A percentile compares a stretch with the other conserved stretches of the same genome.
Conservation (phyloP, 2,329 filamentous ascomycete genomes). For the Phialocephala sp. region DNA sequence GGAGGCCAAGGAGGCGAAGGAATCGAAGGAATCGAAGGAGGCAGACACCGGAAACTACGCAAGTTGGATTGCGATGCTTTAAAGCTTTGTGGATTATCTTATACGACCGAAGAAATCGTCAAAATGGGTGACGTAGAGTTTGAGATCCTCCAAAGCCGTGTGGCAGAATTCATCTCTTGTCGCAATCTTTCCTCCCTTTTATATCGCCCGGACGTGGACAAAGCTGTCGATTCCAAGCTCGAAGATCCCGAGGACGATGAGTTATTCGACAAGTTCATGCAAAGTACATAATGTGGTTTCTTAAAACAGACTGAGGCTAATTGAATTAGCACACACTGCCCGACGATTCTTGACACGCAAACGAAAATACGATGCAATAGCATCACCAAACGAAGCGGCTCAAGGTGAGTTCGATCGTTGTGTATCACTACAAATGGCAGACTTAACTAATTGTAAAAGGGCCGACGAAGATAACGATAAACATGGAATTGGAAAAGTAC, state of each 20-base stretch:
- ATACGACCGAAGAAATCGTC: slow-evolving; percentile 20
- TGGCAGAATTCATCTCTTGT: slow-evolving; percentile 14
- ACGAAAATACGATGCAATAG: slow-evolving; percentile 18
- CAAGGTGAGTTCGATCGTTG: slow-evolving; percentile 13
- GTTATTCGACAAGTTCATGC: slow-evolving; percentile 11
- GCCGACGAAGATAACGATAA: slow-evolving; percentile 12
- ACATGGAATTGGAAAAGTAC: slow-evolving; percentile 12
- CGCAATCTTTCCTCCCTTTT: slow-evolving; percentile 22
- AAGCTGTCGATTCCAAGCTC: slow-evolving; percentile 21
- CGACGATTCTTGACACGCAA: slow-evolving; percentile 13
- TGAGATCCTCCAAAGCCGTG: slow-evolving; percentile 17
- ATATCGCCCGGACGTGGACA: slow-evolving; percentile 22
- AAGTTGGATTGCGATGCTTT: slow-evolving; percentile 22
- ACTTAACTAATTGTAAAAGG: slow-evolving; percentile 14
- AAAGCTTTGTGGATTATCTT: slow-evolving; percentile 26
- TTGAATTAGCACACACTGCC: slow-evolving; percentile 12
- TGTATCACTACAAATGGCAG: slow-evolving; percentile 13
- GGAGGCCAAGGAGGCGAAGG: slow-evolving; percentile 3
- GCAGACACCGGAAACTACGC: slow-evolving; percentile 18
- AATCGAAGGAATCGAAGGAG: slow-evolving; percentile 1
- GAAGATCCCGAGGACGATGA: slow-evolving; percentile 13
- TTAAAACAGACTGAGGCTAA: slow-evolving; percentile 17
- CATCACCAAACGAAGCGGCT: slow-evolving; percentile 14
- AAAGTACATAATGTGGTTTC: slow-evolving; percentile 15
- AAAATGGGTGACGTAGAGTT: slow-evolving; percentile 20